These are phyloP conservation scores for Calonectria multiphialidica DNA, from an alignment of 2,329 filamentous ascomycete species.

Conservation along the genomic window DNA sequence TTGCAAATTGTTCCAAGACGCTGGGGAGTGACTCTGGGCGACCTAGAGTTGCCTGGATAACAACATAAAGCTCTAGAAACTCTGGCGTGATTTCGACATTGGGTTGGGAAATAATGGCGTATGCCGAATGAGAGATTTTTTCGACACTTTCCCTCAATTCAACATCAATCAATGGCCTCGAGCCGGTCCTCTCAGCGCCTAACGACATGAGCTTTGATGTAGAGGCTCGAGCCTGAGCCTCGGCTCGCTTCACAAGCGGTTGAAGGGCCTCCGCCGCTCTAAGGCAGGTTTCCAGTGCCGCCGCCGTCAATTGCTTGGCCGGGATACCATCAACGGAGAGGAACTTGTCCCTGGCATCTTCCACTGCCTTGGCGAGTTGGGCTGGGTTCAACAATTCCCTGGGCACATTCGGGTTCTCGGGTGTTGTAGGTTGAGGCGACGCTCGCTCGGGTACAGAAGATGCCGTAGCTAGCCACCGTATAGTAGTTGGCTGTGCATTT, in stretches of 20 bases:
- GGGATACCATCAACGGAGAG: conserved; percentile 59
- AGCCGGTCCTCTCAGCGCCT: conserved; percentile 50
- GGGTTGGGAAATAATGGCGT: conserved; percentile 77
- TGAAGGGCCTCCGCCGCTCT: conserved; percentile 59
- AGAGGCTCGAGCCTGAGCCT: conserved; percentile 57
- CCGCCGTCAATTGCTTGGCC: conserved; percentile 55
- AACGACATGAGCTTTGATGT: conserved; percentile 67
- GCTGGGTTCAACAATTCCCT: conserved; percentile 51
- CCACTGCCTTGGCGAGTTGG: conserved; percentile 55
- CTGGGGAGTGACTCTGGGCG: conserved; percentile 82
- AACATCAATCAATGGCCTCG: conserved; percentile 45
- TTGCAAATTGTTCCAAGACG: conserved; percentile 84
- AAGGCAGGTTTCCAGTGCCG: conserved; percentile 59
- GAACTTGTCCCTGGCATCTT: conserved; percentile 58
- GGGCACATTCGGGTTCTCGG: conserved; percentile 32
- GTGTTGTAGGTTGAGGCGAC: conserved; percentile 26
- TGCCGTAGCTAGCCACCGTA: conserved; percentile 45
- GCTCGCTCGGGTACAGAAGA: conserved; percentile 37
- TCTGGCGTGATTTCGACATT: conserved; percentile 84
- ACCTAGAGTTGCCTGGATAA: conserved; percentile 79
- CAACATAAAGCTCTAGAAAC: conserved; percentile 80
- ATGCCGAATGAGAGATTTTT: conserved; percentile 71
- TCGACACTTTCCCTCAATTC: conserved; percentile 60
- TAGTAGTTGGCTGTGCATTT: conserved; percentile 21
- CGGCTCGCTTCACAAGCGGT: conserved; percentile 53